Evolutionary conservation across 352 stramenopile genomes (phyloP).

Genomic region (Thraustotheca clavata): DNA sequence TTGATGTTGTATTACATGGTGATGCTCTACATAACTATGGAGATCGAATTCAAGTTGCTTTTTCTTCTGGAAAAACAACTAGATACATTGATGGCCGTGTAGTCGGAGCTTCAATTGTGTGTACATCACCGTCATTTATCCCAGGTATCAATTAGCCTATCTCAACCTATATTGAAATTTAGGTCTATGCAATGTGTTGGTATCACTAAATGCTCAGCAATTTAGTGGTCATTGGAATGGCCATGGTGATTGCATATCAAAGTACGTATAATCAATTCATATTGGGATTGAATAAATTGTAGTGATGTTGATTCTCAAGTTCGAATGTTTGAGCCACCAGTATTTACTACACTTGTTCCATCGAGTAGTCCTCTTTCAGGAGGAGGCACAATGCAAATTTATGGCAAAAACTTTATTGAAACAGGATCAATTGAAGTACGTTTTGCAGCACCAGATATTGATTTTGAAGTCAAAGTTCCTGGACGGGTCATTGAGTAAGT

Average conservation of each 20-base stretch:
- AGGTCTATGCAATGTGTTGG: conserved; percentile 2
- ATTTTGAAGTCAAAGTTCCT: conserved; percentile 1
- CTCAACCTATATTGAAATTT: neutral
- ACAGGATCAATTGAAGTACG: conserved; percentile 6
- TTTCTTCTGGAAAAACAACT: conserved; percentile 10
- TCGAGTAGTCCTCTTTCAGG: neutral
- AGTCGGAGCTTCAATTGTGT: neutral
- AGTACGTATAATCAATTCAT: neutral
- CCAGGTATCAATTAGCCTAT: neutral
- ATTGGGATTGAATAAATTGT: neutral
- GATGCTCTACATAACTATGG: conserved; percentile 4
- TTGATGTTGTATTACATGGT: neutral
- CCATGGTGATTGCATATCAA: neutral
- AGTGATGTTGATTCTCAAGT: neutral
- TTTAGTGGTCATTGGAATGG: conserved; percentile 12
- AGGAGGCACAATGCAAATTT: conserved; percentile 9
- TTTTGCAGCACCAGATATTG: neutral
- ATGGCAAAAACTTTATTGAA: conserved; percentile 10
- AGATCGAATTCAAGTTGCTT: conserved; percentile 11
- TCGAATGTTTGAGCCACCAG: neutral
- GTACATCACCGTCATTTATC: conserved; percentile 3
- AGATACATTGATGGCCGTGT: neutral
- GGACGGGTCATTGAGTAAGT: conserved; percentile 9
- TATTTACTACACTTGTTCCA: conserved; percentile 3
- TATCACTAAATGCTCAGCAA: conserved; percentile 17